Evolutionary conservation across 2,329 filamentous ascomycete genomes (phyloP), one percentile per base, ranked within the genome.

Genomic region (Arthrobotrys conoides): DNA sequence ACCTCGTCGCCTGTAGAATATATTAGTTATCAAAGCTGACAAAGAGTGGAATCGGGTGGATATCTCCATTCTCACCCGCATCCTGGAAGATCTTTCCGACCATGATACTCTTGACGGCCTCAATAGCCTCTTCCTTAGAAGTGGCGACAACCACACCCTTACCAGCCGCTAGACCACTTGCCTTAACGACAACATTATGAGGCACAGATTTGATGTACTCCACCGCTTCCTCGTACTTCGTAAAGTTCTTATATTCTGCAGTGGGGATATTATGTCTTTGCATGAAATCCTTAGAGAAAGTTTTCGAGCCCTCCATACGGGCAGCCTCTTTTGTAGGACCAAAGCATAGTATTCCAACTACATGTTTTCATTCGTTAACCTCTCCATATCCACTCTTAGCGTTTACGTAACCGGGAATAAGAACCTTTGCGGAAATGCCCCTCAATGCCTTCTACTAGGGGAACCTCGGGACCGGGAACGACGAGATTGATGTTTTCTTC

Each of bases 231-330:
- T 91, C 89, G 84, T 92, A 94, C 82, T 92, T 88, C 84, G 88
- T 90, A 83, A 98, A 97, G 86, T 96, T 97, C 84, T 91, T 90
- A 86, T 97, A 98, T 46, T 89, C 90, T 16, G 96, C 96, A 0
- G 96, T 98, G 44, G 95, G 94, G 82, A 99, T 97, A 82, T 89
- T 88, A 86, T 97, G 90, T 81, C 91, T 90, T 85, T 92, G 91
- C 96, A 98, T 99, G 84, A 98, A 98, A 85, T 98, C 94, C 84
- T 99, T 99, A 80, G 93, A 94, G 85, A 96, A 98, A 10, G 95
- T 93, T 87, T 99, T 99, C 86, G 93, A 96, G 77, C 96, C 96
- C 85, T 99, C 96, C 89, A 99, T 93, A 53, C 89, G 89, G 18
- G 96, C 94, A 22, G 96, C 95, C 61, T 90, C 90, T 85, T 92